These are phyloP conservation scores for Tetradesmus lagerheimii DNA, from an alignment of 139 green algal species.

Conservation along the genomic window DNA sequence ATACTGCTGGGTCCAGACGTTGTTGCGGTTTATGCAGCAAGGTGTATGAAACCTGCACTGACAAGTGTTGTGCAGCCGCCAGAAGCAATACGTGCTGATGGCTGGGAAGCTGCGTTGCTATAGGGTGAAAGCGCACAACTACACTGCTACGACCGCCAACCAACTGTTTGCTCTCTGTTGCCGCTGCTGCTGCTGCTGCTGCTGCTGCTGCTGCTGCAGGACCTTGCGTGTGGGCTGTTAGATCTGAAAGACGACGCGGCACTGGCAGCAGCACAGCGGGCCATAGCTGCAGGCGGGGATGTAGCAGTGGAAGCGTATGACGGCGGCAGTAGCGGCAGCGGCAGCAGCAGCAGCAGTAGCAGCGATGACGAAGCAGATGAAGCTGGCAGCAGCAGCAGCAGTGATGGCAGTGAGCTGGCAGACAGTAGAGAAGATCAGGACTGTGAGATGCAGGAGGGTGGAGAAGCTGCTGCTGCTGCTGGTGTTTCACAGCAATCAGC, in stretches of 20 bases:
- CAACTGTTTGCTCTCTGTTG: no score
- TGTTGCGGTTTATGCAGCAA: no score
- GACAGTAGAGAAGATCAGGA: background rate
- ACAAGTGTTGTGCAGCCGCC: no score
- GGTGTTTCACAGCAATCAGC: background rate
- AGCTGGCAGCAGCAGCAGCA: background rate
- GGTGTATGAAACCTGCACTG: no score
- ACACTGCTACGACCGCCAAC: no score
- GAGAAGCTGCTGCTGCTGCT: background rate
- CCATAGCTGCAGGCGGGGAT: conserved; percentile 40
- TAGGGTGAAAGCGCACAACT: no score
- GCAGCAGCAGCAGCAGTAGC: background rate
- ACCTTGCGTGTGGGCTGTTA: conserved; percentile 61
- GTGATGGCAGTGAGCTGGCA: background rate
- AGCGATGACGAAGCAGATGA: background rate
- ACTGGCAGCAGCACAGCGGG: conserved; percentile 54
- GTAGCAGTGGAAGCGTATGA: conserved; percentile 44
- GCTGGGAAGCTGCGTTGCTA: no score
- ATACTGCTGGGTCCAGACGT: no score
- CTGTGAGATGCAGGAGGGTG: background rate
- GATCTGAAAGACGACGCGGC: conserved; percentile 55
- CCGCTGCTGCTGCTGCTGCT: no score
- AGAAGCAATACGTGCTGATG: no score
- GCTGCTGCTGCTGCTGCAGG: conserved; percentile 41
- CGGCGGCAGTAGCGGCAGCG: conserved; percentile 30